phyloP scores from a whole-genome alignment of 2,329 filamentous ascomycete species.

The Neopestalotiopsis sp. region DNA sequence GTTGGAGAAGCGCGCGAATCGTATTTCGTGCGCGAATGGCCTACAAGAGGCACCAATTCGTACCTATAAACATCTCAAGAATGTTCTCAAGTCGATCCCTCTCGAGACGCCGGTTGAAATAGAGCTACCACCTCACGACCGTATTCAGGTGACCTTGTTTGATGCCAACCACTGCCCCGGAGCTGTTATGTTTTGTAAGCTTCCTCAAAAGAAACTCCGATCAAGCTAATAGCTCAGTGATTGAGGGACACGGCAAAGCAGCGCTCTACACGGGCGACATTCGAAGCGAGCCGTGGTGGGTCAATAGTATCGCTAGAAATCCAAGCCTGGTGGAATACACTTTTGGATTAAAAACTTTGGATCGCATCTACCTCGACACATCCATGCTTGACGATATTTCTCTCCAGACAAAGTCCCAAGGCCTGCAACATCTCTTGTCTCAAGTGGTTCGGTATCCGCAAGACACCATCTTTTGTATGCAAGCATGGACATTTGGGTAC shows the following conservation, averaged over 20 bases:
- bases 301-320: slow-evolving; percentile 73
- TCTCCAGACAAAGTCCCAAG: slow-evolving; percentile 73
- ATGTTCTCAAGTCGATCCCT: slow-evolving; percentile 78
- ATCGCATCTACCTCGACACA: slow-evolving; percentile 89
- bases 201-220: neutral
- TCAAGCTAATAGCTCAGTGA: slow-evolving; percentile 51
- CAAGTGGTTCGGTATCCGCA: slow-evolving; percentile 72
- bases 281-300: slow-evolving; percentile 85
- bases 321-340: slow-evolving; percentile 79
- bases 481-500: slow-evolving; percentile 92
- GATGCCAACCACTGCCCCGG: slow-evolving; percentile 93
- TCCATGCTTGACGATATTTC: slow-evolving; percentile 63
- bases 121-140: slow-evolving; percentile 71
- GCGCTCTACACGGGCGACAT: slow-evolving; percentile 91
- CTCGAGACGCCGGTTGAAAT: slow-evolving; percentile 79
- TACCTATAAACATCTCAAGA: slow-evolving; percentile 78
- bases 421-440: slow-evolving; percentile 73
- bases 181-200: slow-evolving; percentile 82
- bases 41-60: slow-evolving; percentile 76
- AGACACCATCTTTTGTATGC: slow-evolving; percentile 82
- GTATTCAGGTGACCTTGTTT: slow-evolving; percentile 82
- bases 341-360: slow-evolving; percentile 67
- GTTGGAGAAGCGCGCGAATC: slow-evolving; percentile 78
- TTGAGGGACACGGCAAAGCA: slow-evolving; percentile 75
- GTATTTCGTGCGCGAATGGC: slow-evolving; percentile 81